Evolutionary conservation across 2,329 filamentous ascomycete genomes (phyloP), one percentile per base, ranked within the genome.

Genomic region (Macrophomina pseudophaseolina): DNA sequence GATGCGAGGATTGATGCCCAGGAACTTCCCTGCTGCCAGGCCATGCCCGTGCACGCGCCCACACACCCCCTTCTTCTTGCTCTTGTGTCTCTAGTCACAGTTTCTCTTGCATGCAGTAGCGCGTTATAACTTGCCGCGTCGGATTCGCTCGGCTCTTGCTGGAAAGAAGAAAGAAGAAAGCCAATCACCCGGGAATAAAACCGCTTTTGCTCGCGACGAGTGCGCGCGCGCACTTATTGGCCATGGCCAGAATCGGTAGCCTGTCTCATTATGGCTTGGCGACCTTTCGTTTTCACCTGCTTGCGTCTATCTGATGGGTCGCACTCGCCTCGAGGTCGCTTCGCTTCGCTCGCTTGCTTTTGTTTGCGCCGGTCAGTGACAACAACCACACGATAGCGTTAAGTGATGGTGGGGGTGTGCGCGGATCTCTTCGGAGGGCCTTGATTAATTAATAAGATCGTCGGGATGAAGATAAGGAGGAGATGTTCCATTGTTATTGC

Each of bases 371-470:
- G 23, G 23, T 23, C 23, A 23, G 23, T 23, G 23, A 3, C 3
- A 38, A 7, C 35, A 38, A 7, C 35, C 6, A 38, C 35, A 38
- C 42, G 9, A 44, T 44, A 8, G 9, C 42, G 42, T 44, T 16
- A 44, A 44, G 42, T 14, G 42, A 14, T 4, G 5, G 42, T 44
- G 42, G 42, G 42, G 42, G 23, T 23, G 23, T 23, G 23, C 23
- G 23, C 23, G 2, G 23, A 23, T 23, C 23, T 23, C 23, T 23
- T 23, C 23, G 23, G 23, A 44, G 12, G 3, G 12, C 16, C 9
- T 14, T 44, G 42, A 23, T 35, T 33, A 18, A 54, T 54, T 54
- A 54, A 54, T 18, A 33, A 35, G 52, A 54, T 54, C 35, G n/a
- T 18, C 52, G 32, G 7, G 52, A 16, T 18, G 16, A 35, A 54